Base-by-base conservation (phyloP, 768 basidiomycete genomes). In the Lactifluus volemus region DNA sequence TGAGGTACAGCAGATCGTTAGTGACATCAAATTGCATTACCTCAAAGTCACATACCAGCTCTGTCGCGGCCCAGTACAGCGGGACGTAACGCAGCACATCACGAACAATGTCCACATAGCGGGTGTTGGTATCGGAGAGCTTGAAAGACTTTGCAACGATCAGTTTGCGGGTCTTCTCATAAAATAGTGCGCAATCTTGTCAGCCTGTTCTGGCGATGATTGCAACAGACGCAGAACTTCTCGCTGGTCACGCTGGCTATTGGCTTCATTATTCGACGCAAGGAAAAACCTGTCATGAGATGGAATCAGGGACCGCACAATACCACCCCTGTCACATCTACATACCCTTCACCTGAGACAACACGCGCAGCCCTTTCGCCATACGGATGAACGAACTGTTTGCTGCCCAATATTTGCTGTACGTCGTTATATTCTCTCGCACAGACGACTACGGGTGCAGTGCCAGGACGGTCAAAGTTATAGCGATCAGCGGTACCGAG, bases 81-180 rank as follows among this genome's bases (percentile, higher is more conserved):
- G 91, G 84, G 1, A 86, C 77, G 39, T 75, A 67, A 68, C 81
- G 85, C 60, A 91, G 67, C 8, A 92, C 86, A 65, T 88, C 81
- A 15, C 78, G 77, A 12, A 86, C 84, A 51, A 92, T 73, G 68
- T 93, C 86, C 17, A 90, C 78, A 44, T 76, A 78, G 32, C 69
- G 74, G 5, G 74, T 74, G 41, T 80, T 78, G 25, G 77, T 73
- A n/a, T 81, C 83, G 15, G 86, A 79, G n/a, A 84, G 69, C 2
- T 76, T 67, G 70, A 75, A 88, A 4, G 87, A 84, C 60, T 80
- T 72, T 25, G 70, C 67, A 25, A 72, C 67, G 53, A 92, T 79
- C 36, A 88, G 73, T 61, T 81, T 78, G 30, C 75, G 75, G 34
- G 88, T 88, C 60, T 80, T 84, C 38, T 81, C 75, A 67, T 81